Evolutionary conservation across 257 asterid species (phyloP).

Genomic region (Coffea eugenioides): DNA sequence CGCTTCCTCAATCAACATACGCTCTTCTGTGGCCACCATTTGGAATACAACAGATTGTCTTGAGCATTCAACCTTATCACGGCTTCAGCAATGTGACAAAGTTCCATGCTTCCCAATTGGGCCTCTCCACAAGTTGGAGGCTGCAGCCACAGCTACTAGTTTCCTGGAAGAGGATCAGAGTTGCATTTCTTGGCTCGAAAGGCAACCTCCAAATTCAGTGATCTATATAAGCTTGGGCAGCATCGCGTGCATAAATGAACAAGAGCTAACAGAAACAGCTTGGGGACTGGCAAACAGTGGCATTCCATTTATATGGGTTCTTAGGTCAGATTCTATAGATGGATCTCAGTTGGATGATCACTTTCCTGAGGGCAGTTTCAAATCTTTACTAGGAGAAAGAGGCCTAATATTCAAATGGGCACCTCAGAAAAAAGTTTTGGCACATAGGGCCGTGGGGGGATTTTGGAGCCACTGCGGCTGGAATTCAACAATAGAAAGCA

Average conservation of each 20-base stretch:
- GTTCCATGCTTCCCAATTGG: slow-evolving; percentile 57
- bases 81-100: slow-evolving; percentile 27
- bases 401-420: slow-evolving; percentile 50
- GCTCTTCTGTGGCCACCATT: slow-evolving; percentile 41
- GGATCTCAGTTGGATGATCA: slow-evolving; percentile 32
- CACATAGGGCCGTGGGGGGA: slow-evolving; percentile 38
- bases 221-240: slow-evolving; percentile 51
- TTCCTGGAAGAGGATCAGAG: slow-evolving; percentile 34
- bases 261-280: slow-evolving; percentile 37
- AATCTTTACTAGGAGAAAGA: slow-evolving; percentile 20
- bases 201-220: slow-evolving; percentile 32
- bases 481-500: slow-evolving; percentile 26
- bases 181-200: slow-evolving; percentile 44
- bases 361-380: slow-evolving; percentile 26
- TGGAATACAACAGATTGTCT: slow-evolving; percentile 40
- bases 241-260: slow-evolving; percentile 26
- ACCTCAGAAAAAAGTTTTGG: slow-evolving; percentile 36
- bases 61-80: slow-evolving; percentile 22
- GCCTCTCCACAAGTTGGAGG: slow-evolving; percentile 49
- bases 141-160: slow-evolving; percentile 35
- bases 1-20: slow-evolving; percentile 16
- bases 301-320: slow-evolving; percentile 49
- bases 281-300: slow-evolving; percentile 34
- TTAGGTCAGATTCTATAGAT: slow-evolving; percentile 31
- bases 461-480: slow-evolving; percentile 42